phyloP scores from a whole-genome alignment of 106 monocot genomes.

The Dendrobium officinale region DNA sequence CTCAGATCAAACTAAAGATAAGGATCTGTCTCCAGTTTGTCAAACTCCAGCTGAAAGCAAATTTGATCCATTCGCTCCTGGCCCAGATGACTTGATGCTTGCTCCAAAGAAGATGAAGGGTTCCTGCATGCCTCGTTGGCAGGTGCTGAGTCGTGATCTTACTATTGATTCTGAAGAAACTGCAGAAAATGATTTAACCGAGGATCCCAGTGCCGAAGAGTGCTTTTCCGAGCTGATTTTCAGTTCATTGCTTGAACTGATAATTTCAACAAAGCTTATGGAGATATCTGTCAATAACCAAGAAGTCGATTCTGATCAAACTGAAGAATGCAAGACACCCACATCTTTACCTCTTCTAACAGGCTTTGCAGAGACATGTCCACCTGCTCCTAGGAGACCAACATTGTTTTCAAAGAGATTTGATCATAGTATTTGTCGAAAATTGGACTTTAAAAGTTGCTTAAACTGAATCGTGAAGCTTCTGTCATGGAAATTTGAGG shows the following conservation, averaged over 20 bases:
- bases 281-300: conserved; percentile 12
- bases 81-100: conserved; percentile 34
- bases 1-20: conserved; percentile 20
- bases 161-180: conserved; percentile 8
- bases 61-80: conserved; percentile 74
- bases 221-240: conserved; percentile 17
- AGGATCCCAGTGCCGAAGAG: conserved; percentile 33
- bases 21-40: conserved; percentile 9
- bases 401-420: conserved; percentile 18
- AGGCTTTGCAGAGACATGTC: conserved; percentile 42
- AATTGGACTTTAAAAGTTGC: conserved; percentile 31
- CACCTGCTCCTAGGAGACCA: conserved; percentile 37
- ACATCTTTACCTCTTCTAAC: conserved; percentile 29
- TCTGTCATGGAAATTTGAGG: not conserved
- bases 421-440: conserved; percentile 22
- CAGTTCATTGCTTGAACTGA: conserved; percentile 36
- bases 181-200: not conserved
- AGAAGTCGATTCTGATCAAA: not conserved
- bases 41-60: conserved; percentile 42
- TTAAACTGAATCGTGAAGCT: conserved; percentile 7
- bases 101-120: conserved; percentile 18
- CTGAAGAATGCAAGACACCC: conserved; percentile 44
- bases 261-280: conserved; percentile 21
- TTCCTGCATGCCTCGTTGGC: conserved; percentile 12
- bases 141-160: conserved; percentile 34